Evolutionary conservation across 148 eudicot species (phyloP), one percentile per base, ranked within the genome.

Genomic region (Pouteria glomerata): DNA sequence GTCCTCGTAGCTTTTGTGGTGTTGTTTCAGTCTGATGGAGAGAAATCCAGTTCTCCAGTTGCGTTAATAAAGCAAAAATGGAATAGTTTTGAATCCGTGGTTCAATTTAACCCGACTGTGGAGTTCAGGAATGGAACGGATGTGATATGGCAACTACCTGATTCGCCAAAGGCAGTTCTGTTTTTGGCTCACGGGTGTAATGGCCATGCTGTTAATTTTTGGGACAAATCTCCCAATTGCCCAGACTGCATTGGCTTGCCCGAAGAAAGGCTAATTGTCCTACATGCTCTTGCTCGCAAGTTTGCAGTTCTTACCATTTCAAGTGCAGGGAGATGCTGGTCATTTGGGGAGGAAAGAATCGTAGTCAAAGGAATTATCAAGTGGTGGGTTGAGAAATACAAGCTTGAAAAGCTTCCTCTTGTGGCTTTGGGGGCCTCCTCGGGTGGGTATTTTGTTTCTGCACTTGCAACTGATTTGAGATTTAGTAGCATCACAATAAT

Each of bases 371-470:
- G 72, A 57, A 82, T 80, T 15, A 82, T 91, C 44, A 50, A 67
- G 47, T 80, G 87, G 88, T 94, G 97, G 97, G 70, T 83, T 78
- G 64, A 71, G 63, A 81, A 89, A 74, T 72, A 84, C 66, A 76
- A 78, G 23, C 81, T 91, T 42, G 85, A 80, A 39, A 84, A 84
- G 42, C 77, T 85, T 70, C 98, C 98, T 16, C 67, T 94, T 70
- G 84, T 89, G 53, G 97, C 97, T 68, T 75, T 91, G 74, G 98
- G 98, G 72, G 97, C 97, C n/a, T 94, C 98, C 0, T 91, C 98
- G 1, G 98, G 97, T 45, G 98, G 98, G 15, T 87, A 94, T 77
- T 94, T 94, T 74, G 89, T 91, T 55, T 91, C 98, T 3, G 63
- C 77, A 15, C 97, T 94, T 61, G 93, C 98, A 0, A 86, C 77